These are phyloP conservation scores for Corynespora cassiicola DNA, from an alignment of 2,329 filamentous ascomycete genomes.

Conservation along the genomic window DNA sequence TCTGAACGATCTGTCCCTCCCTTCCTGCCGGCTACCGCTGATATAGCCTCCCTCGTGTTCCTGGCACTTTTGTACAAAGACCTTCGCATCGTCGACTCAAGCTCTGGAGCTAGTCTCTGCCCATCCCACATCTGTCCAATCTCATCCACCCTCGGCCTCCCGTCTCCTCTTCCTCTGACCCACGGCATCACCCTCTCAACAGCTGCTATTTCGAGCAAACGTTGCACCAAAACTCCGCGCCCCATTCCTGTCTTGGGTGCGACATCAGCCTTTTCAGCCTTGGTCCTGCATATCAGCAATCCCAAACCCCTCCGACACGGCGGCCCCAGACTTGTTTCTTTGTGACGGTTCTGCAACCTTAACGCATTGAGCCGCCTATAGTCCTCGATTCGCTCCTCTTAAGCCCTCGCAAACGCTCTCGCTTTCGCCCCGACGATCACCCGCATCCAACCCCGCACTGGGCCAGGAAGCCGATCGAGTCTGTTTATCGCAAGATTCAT, in stretches of 20 bases:
- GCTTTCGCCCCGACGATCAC: slow-evolving; percentile 34
- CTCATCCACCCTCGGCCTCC: slow-evolving; percentile 26
- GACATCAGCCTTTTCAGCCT: slow-evolving; percentile 44
- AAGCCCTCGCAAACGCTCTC: slow-evolving; percentile 30
- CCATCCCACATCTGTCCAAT: slow-evolving; percentile 26
- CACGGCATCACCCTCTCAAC: slow-evolving; percentile 31
- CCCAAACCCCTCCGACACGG: slow-evolving; percentile 30
- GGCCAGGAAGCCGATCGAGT: slow-evolving; percentile 33
- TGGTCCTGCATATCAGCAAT: slow-evolving; percentile 37
- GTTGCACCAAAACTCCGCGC: slow-evolving; percentile 42
- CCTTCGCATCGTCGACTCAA: slow-evolving; percentile 32
- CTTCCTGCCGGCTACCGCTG: slow-evolving; percentile 42
- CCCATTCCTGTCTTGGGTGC: slow-evolving; percentile 37
- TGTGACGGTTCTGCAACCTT: slow-evolving; percentile 32
- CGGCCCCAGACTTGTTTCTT: slow-evolving; percentile 25
- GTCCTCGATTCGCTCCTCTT: slow-evolving; percentile 26
- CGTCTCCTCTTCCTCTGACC: slow-evolving; percentile 38
- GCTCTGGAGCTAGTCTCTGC: slow-evolving; percentile 35
- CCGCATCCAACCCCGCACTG: slow-evolving; percentile 39
- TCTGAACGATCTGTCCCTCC: slow-evolving; percentile 47
- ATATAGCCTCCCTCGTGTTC: slow-evolving; percentile 45
- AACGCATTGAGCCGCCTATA: slow-evolving; percentile 28
- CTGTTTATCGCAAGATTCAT: slow-evolving; percentile 28
- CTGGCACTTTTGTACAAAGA: slow-evolving; percentile 41
- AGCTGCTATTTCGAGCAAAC: slow-evolving; percentile 42